These are phyloP conservation scores for Aegilops tauschii DNA, from an alignment of 176 grass and related monocot genomes.

Conservation along the genomic window DNA sequence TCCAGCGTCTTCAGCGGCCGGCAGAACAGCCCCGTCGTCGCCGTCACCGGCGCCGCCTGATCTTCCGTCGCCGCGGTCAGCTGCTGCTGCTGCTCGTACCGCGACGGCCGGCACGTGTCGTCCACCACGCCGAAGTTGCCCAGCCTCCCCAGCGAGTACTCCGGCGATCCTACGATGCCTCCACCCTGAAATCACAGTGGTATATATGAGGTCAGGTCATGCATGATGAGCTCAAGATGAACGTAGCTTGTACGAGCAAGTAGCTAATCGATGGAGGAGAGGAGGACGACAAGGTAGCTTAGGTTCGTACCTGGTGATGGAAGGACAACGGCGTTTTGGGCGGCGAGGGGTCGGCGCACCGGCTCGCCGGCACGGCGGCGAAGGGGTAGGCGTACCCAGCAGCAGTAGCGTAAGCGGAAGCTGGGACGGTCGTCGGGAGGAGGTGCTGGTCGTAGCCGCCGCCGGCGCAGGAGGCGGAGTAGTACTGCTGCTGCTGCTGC, in stretches of 20 bases:
- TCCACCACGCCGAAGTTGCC: conserved; percentile 39
- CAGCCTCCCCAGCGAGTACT: conserved; percentile 47
- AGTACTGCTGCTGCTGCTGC: conserved; percentile 11
- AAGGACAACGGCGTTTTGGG: not conserved
- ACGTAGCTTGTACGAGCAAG: no score
- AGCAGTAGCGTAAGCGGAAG: not conserved
- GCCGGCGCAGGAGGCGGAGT: not conserved
- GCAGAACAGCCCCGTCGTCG: conserved; percentile 26
- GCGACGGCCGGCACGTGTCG: conserved; percentile 9
- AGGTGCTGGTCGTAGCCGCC: conserved; percentile 25
- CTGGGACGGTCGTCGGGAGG: not conserved
- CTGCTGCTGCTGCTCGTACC: not conserved
- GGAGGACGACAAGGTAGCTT: not conserved
- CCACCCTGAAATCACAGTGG: not conserved
- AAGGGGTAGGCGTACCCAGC: conserved; percentile 24
- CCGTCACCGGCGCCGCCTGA: not conserved
- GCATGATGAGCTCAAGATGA: not conserved
- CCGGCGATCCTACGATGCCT: not conserved
- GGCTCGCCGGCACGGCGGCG: not conserved
- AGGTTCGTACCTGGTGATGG: conserved; percentile 17
- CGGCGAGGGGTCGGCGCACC: conserved; percentile 3
- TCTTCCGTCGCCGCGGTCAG: not conserved
- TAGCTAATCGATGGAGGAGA: not conserved
- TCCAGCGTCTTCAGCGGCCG: conserved; percentile 86
- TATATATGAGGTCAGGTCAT: no score